These are phyloP conservation scores for Helotiales sp. DNA, from an alignment of 2,329 filamentous ascomycete genomes.

Conservation along the genomic window DNA sequence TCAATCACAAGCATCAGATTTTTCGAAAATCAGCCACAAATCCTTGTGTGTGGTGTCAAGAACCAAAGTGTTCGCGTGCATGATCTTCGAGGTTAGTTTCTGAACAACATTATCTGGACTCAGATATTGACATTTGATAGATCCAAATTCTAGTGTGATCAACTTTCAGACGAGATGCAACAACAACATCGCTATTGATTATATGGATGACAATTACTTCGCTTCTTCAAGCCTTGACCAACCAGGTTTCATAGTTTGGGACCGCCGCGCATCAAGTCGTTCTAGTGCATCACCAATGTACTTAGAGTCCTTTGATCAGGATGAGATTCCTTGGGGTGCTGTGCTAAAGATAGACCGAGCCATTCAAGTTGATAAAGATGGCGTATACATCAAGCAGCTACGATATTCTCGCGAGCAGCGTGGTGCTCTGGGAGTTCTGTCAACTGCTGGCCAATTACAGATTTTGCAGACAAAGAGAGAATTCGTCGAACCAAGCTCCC, in stretches of 20 bases:
- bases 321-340: conserved; percentile 62
- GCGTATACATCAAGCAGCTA: conserved; percentile 62
- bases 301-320: conserved; percentile 57
- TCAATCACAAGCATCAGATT: conserved; percentile 83
- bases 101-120: not conserved
- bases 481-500: conserved; percentile 42
- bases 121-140: conserved; percentile 33
- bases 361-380: conserved; percentile 53
- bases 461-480: conserved; percentile 60
- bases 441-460: conserved; percentile 62
- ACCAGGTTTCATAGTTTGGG: conserved; percentile 76
- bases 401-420: conserved; percentile 63
- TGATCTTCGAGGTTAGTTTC: conserved; percentile 67
- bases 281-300: conserved; percentile 55
- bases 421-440: conserved; percentile 61
- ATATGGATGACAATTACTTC: conserved; percentile 80
- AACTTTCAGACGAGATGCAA: conserved; percentile 67
- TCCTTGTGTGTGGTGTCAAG: conserved; percentile 73
- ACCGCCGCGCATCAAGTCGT: conserved; percentile 62
- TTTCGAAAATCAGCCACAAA: conserved; percentile 74
- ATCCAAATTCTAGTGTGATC: conserved; percentile 52
- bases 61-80: conserved; percentile 74
- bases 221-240: conserved; percentile 76
- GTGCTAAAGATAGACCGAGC: conserved; percentile 57
- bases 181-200: conserved; percentile 76